Conservation (phyloP, 805 yeast genomes). For the Saturnispora serradocipensis region DNA sequence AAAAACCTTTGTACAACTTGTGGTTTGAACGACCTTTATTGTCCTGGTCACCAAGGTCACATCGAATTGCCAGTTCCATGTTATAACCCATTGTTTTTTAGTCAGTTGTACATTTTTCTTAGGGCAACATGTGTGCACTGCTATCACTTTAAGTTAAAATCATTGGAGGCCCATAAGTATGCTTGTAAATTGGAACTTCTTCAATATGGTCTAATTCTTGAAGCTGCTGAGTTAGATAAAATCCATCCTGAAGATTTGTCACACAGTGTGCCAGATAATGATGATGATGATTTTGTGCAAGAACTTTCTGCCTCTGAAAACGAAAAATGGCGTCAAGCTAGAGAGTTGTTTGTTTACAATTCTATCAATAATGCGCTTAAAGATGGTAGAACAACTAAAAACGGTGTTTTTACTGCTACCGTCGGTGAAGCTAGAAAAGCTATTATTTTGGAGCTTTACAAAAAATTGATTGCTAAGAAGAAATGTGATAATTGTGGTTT, state of each 20-base stretch:
- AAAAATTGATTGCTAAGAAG: conserved; percentile 61
- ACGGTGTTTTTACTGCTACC: conserved; percentile 74
- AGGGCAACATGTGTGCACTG: conserved; percentile 86
- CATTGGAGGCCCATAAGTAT: conserved; percentile 62
- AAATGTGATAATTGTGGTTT: conserved; percentile 94
- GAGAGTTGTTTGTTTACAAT: conserved; percentile 63
- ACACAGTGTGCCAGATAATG: conserved; percentile 40
- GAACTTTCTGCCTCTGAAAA: conserved; percentile 15
- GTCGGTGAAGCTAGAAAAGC: conserved; percentile 80
- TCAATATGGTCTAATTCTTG: conserved; percentile 83
- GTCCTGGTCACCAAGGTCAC: conserved; percentile 99
- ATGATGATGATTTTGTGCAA: conserved; percentile 24
- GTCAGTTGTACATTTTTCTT: conserved; percentile 76
- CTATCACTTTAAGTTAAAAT: conserved; percentile 68
- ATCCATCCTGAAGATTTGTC: conserved; percentile 32
- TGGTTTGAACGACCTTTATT: conserved; percentile 85
- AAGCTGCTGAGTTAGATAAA: conserved; percentile 64
- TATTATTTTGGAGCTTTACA: conserved; percentile 64
- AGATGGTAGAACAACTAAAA: conserved; percentile 59
- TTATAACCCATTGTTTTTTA: conserved; percentile 90
- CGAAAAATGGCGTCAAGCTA: conserved; percentile 32
- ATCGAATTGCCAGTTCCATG: conserved; percentile 94
- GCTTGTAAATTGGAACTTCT: conserved; percentile 71
- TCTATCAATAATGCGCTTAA: conserved; percentile 64
- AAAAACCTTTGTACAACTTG: conserved; percentile 88